Base-by-base conservation (phyloP, 2,329 filamentous ascomycete species). In the Penicillium sp. region DNA sequence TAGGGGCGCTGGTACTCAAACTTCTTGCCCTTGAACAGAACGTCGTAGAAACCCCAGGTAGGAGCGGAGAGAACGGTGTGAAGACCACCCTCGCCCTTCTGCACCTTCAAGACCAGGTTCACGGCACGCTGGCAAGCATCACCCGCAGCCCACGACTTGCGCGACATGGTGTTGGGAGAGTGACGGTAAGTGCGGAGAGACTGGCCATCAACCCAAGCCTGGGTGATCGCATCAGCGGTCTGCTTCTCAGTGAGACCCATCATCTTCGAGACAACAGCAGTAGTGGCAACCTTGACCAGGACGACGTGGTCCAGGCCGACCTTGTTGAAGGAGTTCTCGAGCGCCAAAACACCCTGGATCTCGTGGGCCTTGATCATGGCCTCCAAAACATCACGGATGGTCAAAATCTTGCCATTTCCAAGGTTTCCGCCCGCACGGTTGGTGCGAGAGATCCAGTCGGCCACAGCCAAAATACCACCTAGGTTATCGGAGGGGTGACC, bases 301-400 rank as follows among this genome's bases (percentile, higher is more conserved):
- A 98, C 91, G 63, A 99, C 95, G 79, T 99, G 95, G 81, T 99
- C 95, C 59, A 99, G 83, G 59, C 95, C 95, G 75, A 98, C 95
- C 82, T 93, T 96, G 86, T 99, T 99, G 87, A 88, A 98, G 53
- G 92, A 96, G 85, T 99, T 99, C 80, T 98, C 89, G 58, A 99
- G 85, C 56, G 95, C 95, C 76, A 99, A 83, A 78, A 93, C 96
- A 70, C 95, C 95, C 83, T 99, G 95, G 72, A 99, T 96, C 78
- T 99, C 95, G 78, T 99, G 95, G 68, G 95, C 95, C 85, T 96
- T 96, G 84, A 98, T 96, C 92, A 98, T 97, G 67, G 85, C 92
- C 84, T 97, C 93, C 64, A 99, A 85, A 39, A 99, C 88, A 71
- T 98, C 93, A 74, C 88, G 88, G 73, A 98, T 81, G 67, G 90